Conservation (phyloP, 2,329 filamentous ascomycete genomes). For the Penicillium glabrum region DNA sequence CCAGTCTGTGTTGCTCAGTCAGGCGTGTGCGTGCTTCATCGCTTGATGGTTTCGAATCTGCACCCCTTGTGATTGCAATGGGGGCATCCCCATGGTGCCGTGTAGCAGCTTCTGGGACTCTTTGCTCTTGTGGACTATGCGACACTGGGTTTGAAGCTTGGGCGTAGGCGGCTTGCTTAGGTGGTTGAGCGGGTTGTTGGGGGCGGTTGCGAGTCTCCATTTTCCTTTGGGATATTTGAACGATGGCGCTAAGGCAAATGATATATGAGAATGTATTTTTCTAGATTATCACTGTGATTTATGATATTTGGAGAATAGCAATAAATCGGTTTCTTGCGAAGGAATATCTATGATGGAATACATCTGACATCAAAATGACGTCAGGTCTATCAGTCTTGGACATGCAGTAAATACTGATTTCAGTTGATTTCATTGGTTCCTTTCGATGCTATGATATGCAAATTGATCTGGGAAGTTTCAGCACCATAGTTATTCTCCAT, state of each 20-base stretch:
- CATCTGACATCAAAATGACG: conserved; percentile 22
- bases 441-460: background rate
- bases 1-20: conserved; percentile 13
- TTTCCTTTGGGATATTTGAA: background rate
- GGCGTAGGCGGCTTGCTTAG: conserved; percentile 35
- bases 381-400: conserved; percentile 15
- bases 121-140: conserved; percentile 29
- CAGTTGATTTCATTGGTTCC: background rate
- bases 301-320: background rate
- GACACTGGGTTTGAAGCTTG: conserved; percentile 35
- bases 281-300: background rate
- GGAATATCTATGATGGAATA: background rate
- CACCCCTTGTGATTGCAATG: conserved; percentile 18
- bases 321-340: background rate
- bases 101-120: background rate
- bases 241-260: background rate
- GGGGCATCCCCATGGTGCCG: conserved; percentile 27
- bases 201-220: conserved; percentile 20
- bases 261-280: background rate
- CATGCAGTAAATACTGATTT: background rate
- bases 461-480: too few species aligned
- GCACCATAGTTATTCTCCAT: background rate
- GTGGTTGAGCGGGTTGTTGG: conserved; percentile 30
- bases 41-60: conserved; percentile 29
- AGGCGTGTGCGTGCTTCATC: conserved; percentile 24